Base-by-base conservation (phyloP, 495 filamentous ascomycete species). In the Lentithecium fluviatile region DNA sequence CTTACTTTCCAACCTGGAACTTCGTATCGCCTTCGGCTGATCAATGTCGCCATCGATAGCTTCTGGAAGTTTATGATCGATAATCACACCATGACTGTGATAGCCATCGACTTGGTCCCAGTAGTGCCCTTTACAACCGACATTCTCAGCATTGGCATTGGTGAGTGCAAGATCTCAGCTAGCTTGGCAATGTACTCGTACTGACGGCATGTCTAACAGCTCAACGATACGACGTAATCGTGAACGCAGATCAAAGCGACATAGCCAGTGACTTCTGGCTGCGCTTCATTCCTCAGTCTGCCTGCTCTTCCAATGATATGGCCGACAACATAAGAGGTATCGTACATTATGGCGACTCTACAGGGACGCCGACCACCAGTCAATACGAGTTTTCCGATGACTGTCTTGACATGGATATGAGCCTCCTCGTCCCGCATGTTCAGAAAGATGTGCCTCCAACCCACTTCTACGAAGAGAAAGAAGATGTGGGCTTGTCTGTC, bases 211-310 rank as follows among this genome's bases (percentile, higher is more conserved):
- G 36, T 38, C 19, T 29, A 13, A 11, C 50, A 78, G 78, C 82
- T 13, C 85, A 90, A 73, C 80, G 88, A 32, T 86, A 86, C 71
- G 82, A 89, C 62, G 76, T 90, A 11, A 82, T 88, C 57, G 80
- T 90, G 45, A 80, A 81, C 45, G 87, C 86, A 15, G 77, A 80
- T 55, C 70, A 82, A 58, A 19, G 46, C 12, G 19, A 58, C 32
- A 48, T 64, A 11, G 76, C 50, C n/a, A 25, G 34, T 23, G 79
- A 82, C 65, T 90, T 86, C 74, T 91, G 88, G 88, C 77, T 88
- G 40, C 79, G 85, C 20, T 77, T 82, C 11, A 78, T 82, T 21
- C 79, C 82, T 0, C 80, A 82, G 66, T 56, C 63, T 1, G 68
- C 70, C 7, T 83, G 80, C 34, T 58, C 74, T 42, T 70, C 75